Base-by-base conservation (phyloP, 805 yeast species). In the Suhomyces sp. region DNA sequence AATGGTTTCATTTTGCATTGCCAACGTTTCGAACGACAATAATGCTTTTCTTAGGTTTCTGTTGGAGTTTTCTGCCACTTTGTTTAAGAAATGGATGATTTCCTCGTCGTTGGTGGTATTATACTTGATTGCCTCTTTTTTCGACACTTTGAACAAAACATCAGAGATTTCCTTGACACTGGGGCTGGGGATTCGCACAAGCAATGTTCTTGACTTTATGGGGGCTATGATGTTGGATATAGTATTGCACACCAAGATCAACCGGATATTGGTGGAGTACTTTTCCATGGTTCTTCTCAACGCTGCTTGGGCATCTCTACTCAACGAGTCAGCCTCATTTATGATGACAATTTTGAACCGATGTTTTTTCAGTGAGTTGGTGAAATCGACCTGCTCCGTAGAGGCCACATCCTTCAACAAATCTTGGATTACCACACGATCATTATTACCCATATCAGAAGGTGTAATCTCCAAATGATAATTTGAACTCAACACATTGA, bases 401-500 rank as follows among this genome's bases (percentile, higher is more conserved):
- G 88, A 95, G 2, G 97, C 98, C 29, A 93, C 80, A 46, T 93
- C 98, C 52, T 93, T 93, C 48, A 93, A 71, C 42, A 93, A 64
- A 51, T 93, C 97, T 56, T 93, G 98, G 47, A 93, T 88, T 20
- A 93, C 96, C 33, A 93, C 82, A 43, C 98, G 74, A 62, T 93
- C 99, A 54, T 88, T 88, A 58, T 83, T 88, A 5, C 98, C 98
- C 81, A 93, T 83, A 61, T 93, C 98, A 41, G 93, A 77, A 6
- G 99, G 99, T 2, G 98, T 93, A 50, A 93, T 85, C 56, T 93
- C 99, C 43, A 90, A 63, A 61, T 93, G 99, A 54, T 82, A 79
- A 0, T 91, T 85, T 8, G 95, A 83, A 28, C 95, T 84, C n/a
- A 93, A 85, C 15, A 93, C 88, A 52, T 88, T 93, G 61, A 93